Evolutionary conservation across 2,329 filamentous ascomycete genomes (phyloP), one percentile per base, ranked within the genome.

Genomic region (Blastomyces gilchristii): DNA sequence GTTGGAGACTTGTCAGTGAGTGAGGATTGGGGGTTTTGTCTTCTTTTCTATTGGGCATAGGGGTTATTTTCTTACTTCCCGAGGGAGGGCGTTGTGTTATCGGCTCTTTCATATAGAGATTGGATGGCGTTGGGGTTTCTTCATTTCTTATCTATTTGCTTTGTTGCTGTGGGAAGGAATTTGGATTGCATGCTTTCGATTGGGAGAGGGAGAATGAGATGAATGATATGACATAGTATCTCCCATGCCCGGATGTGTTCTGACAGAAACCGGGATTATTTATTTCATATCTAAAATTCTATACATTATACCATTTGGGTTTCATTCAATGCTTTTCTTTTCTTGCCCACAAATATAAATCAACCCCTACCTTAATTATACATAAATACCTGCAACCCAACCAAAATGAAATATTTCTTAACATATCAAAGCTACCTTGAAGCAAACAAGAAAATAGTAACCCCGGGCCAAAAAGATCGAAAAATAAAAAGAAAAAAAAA

Each of bases 1-100:
- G 94, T 82, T 97, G 66, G 87, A 90, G 73, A 93, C 89, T 1
- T 96, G 91, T 76, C 82, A 84, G 67, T 90, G 8, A 37, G 6
- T 37, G 73, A 41, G 54, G 18, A 47, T 41, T 39, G 14, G 56
- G 25, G 16, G 5, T 22, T 9, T 41, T 16, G 1, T 16, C 16
- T 37, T n/a, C n/a, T 5, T 31, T 22, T 22, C n/a, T 22, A 1
- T 22, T 22, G n/a, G n/a, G n/a, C n/a, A 22, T 22, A 22, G n/a
- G n/a, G 31, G 2, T 34, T 2, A 31, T 31, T 31, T 31, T 31
- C 31, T 2, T 31, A 31, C 2, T 43, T 58, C 0, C 16, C 8
- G 22, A 9, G 14, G 34, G n/a, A 45, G 37, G n/a, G 11, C 31
- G 31, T 31, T 11, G 11, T 37, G n/a, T 43, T 22, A 22, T 25